phyloP scores from a whole-genome alignment of 108 stramenopile species.

The Cylindrotheca closterium region DNA sequence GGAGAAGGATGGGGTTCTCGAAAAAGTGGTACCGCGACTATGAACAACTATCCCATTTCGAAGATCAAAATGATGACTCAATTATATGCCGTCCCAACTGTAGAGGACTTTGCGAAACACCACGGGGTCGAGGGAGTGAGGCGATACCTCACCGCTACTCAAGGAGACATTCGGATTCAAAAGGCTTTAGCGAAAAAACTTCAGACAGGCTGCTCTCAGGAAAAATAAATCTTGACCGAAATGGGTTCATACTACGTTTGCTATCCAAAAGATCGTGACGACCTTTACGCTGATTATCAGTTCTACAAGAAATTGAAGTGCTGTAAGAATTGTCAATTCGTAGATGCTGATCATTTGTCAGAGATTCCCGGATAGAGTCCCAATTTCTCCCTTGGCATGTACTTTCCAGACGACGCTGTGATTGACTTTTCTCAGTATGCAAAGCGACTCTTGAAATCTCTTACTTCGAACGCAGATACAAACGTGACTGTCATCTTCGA shows the following conservation, averaged over 20 bases:
- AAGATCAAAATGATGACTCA: conserved; percentile 46
- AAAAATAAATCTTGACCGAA: conserved; percentile 15
- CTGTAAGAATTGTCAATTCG: conserved; percentile 26
- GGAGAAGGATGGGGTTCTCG: conserved; percentile 27
- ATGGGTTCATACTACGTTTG: conserved; percentile 43
- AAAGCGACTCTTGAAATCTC: conserved; percentile 24
- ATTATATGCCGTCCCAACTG: conserved; percentile 20
- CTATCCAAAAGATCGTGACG: conserved; percentile 12
- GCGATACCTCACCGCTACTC: conserved; percentile 29
- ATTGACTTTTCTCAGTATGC: conserved; percentile 44
- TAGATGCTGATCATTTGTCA: conserved; percentile 18
- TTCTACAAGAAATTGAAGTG: conserved; percentile 14
- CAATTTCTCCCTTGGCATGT: conserved; percentile 37
- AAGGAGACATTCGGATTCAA: conserved; percentile 36
- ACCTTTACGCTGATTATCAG: not conserved
- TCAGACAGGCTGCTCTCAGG: not conserved
- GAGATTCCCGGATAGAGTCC: conserved; percentile 21
- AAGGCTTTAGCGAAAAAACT: conserved; percentile 29
- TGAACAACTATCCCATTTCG: conserved; percentile 16
- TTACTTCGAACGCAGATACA: no score
- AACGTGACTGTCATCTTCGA: conserved; percentile 3
- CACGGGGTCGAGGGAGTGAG: conserved; percentile 34
- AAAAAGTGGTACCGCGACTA: conserved; percentile 34
- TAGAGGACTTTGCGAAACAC: conserved; percentile 29
- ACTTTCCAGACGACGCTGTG: conserved; percentile 44